A percentile compares a stretch with the other conserved stretches of the same genome.
These are phyloP conservation scores for Phytophthora palmivora DNA, from an alignment of 352 stramenopile species.

Conservation along the genomic window DNA sequence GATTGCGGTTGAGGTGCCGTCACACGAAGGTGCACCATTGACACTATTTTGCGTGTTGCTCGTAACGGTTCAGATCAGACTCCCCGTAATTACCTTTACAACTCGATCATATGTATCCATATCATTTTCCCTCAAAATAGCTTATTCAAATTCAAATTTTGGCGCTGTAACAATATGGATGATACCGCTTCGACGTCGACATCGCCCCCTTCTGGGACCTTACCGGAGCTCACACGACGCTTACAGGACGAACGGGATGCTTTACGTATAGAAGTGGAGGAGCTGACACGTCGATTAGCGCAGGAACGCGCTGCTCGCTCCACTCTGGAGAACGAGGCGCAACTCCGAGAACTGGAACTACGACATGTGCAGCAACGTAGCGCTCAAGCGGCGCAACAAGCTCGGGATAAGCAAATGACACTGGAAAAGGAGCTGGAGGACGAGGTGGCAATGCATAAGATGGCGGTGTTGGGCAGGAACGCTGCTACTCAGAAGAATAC, in stretches of 20 bases:
- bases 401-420: constrained; percentile 53
- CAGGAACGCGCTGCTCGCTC: constrained; percentile 45
- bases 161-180: constrained; percentile 24
- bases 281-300: constrained; percentile 52
- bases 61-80: constrained; percentile 8
- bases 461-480: constrained; percentile 58
- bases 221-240: constrained; percentile 66
- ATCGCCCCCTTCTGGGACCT: constrained; percentile 26
- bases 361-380: constrained; percentile 70
- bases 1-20: constrained; percentile 5
- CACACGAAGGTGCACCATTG: constrained; percentile 24
- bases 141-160: constrained; percentile 39
- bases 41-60: constrained; percentile 16
- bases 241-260: constrained; percentile 72
- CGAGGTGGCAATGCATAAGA: constrained; percentile 57
- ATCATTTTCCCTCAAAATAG: constrained; percentile 1
- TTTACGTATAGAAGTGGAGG: constrained; percentile 54
- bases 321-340: constrained; percentile 64
- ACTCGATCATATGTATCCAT: constrained; percentile 11
- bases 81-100: neutral
- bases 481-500: constrained; percentile 64
- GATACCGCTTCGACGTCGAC: neutral
- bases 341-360: constrained; percentile 73
- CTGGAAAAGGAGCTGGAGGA: constrained; percentile 74
- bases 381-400: constrained; percentile 54